Base-by-base conservation (phyloP, 306 rosid species). In the Quercus cerris region DNA sequence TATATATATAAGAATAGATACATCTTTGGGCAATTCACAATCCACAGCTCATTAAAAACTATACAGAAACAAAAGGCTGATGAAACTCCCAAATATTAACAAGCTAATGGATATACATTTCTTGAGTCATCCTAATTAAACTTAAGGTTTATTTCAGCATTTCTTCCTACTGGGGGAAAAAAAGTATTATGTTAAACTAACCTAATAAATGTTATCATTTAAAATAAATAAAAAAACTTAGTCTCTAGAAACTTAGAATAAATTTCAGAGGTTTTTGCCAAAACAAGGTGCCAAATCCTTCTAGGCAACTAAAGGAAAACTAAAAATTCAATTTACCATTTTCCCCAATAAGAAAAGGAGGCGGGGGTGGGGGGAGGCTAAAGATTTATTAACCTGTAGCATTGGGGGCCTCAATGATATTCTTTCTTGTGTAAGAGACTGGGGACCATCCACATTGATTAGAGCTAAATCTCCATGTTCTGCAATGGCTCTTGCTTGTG, bases 391-490 rank as follows among this genome's bases (percentile, higher is more conserved):
- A 81, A 95, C 99, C 98, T 93, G 99, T 76, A 93, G 87, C 99
- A 95, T 95, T 25, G 99, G 99, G 62, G 98, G 93, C 85, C 99
- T 89, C 85, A 93, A 82, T 52, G 94, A 76, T 80, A 87, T 80
- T 83, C 97, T 91, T 87, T 95, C 98, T 80, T 93, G 98, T 18
- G 77, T 61, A 63, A 71, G 80, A 79, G 91, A 63, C 76, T 91
- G 96, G 57, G 91, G 85, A 74, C 94, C 97, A 17, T 95, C 99
- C 52, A 95, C 98, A 2, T 94, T 20, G 70, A 95, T 95, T 31
- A 95, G 85, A 74, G 99, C 98, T 56, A 95, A 89, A 63, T 93
- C 96, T 78, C 99, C 98, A 80, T 95, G 99, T 90, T 88, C 92
- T 51, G 87, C 90, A 23, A 91, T 84, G 69, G 97, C 92, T 80